Base-by-base conservation (phyloP, 192 early-diverging fungal genomes). In the Piromyces finnis region DNA sequence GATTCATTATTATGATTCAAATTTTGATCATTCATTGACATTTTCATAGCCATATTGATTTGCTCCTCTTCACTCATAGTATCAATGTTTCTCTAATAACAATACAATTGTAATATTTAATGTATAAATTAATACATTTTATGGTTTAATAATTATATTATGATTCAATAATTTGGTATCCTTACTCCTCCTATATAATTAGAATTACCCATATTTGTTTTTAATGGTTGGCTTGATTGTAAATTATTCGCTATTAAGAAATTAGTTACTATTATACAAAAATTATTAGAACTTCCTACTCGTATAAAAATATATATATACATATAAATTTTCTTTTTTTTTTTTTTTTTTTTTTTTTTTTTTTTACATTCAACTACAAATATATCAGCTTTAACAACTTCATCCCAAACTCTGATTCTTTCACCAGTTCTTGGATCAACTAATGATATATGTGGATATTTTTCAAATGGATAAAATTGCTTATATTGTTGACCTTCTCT, bases 401-500 rank as follows among this genome's bases (percentile, higher is more conserved):
- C 18, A 51, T 51, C 41, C 41, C 41, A 51, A 14, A 51, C 13
- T 51, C 6, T 51, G 22, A 51, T 51, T 51, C 41, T 51, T 51
- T 51, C 41, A 94, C 93, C 94, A 30, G 96, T 98, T 80, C 92
- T 85, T 26, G 96, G 93, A 83, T 98, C 95, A 30, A 98, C 90
- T 78, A 93, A 93, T 29, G 93, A 94, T 36, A 96, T 87, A 84
- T 98, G 94, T 18, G 96, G 97, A 79, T 88, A 96, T 15, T 59
- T 80, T 11, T 85, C 82, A 29, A 94, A 84, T 17, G 88, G 87
- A 83, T 99, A 98, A 81, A 93, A 92, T 13, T 79, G 91, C 12
- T 84, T 84, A 81, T 96, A 93, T 77, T 90, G 84, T 27, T 83
- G 83, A 35, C 95, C 96, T 77, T 95, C 95, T 0, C 86, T 79